Evolutionary conservation across 164 flowering plant species (phyloP).

Genomic region (Umbilicus rupestris): DNA sequence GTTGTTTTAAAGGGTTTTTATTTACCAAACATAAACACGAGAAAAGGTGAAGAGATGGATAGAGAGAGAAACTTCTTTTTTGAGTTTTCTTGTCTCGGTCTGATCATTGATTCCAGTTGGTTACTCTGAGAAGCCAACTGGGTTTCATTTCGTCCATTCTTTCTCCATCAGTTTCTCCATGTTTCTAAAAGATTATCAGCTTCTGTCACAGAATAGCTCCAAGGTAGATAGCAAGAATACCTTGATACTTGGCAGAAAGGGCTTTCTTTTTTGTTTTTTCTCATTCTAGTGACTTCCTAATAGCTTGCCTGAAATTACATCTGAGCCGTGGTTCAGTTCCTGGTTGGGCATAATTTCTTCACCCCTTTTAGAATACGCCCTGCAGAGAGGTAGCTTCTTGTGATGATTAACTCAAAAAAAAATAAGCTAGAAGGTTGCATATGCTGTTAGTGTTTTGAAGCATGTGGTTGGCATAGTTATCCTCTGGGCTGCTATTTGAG

Average conservation of each 20-base stretch:
- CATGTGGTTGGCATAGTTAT: background rate
- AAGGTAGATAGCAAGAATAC: too few relatives aligned
- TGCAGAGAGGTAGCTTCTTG: constrained; percentile 13
- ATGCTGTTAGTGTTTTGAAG: background rate
- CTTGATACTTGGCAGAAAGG: too few relatives aligned
- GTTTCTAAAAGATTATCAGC: too few relatives aligned
- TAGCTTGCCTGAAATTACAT: constrained; percentile 17
- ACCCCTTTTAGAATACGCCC: constrained; percentile 7
- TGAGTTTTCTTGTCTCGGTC: constrained; percentile 18
- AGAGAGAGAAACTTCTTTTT: constrained; percentile 17
- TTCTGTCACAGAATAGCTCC: too few relatives aligned
- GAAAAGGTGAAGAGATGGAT: constrained; percentile 20
- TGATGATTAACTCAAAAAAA: constrained; percentile 10
- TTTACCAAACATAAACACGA: background rate
- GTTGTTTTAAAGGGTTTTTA: background rate
- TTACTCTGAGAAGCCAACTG: constrained; percentile 25
- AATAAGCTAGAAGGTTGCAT: constrained; percentile 2
- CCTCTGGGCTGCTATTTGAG: background rate
- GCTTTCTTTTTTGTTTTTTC: constrained; percentile 6
- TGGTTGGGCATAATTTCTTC: constrained; percentile 20
- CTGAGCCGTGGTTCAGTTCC: constrained; percentile 19
- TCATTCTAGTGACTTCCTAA: constrained; percentile 19
- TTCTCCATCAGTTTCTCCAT: constrained; percentile 1
- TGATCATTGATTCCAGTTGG: constrained; percentile 61
- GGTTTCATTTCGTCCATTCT: constrained; percentile 10